Evolutionary conservation across 495 filamentous ascomycete genomes (phyloP).

Genomic region (Talaromyces ruber): DNA sequence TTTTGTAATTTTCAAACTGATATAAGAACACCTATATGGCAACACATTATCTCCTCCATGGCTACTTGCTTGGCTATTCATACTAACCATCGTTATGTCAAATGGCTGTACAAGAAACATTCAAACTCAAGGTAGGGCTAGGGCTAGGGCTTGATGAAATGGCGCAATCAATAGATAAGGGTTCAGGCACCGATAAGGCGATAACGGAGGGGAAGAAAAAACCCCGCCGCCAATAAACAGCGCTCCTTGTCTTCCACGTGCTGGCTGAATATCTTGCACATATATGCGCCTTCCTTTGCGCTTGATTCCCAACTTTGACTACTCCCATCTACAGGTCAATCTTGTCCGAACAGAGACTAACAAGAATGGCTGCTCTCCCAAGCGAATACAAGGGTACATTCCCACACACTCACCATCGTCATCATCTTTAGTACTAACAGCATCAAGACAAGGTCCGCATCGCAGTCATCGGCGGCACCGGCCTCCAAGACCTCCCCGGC

Average conservation of each 20-base stretch:
- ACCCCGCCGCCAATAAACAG: neutral
- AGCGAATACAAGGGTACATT: constrained; percentile 44
- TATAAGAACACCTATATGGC: too few species aligned
- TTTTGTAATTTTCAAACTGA: too few species aligned
- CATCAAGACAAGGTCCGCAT: constrained; percentile 67
- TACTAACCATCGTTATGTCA: too few species aligned
- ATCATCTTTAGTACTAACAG: constrained; percentile 10
- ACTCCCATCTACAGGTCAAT: constrained; percentile 25
- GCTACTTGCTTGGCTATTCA: too few species aligned
- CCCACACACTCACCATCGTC: neutral
- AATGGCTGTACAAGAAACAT: too few species aligned
- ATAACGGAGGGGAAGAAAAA: neutral
- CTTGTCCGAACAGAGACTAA: constrained; percentile 27
- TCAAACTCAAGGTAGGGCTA: neutral
- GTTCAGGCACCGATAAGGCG: neutral
- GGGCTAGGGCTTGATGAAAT: neutral
- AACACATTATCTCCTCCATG: too few species aligned
- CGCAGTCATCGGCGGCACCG: constrained; percentile 95
- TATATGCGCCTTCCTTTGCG: neutral
- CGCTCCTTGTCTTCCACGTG: neutral
- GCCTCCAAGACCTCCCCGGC: constrained; percentile 61
- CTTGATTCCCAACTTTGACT: constrained; percentile 14
- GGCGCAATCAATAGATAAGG: neutral
- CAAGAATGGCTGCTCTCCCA: constrained; percentile 47
- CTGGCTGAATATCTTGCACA: neutral